Evolutionary conservation across 2,329 filamentous ascomycete genomes (phyloP), one percentile per base, ranked within the genome.

Genomic region (Sphaerulina vaccinii): DNA sequence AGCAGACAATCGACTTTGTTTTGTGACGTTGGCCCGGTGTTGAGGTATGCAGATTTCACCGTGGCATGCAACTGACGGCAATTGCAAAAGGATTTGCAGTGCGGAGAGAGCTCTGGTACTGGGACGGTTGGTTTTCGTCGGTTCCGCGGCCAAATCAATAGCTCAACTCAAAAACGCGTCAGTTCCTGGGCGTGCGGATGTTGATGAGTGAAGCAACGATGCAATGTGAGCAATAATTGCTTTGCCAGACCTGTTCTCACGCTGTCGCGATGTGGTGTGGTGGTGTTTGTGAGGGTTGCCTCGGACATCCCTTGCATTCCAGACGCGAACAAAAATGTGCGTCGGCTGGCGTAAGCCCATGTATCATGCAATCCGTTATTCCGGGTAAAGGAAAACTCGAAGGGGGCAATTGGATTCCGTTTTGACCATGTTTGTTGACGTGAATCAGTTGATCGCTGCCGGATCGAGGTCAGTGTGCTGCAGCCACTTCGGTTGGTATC

Each of bases 1-100:
- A 52, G 43, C 50, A 37, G 55, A 42, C 38, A 46, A 18, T n/a
- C 21, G 38, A 50, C 19, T 43, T 33, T 39, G 18, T 33, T 16
- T 41, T 22, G 15, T 39, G 33, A 29, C 19, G 16, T 29, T 29
- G 50, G 24, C 46, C 36, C 42, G 36, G 37, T 42, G 36, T 38
- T 48, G 51, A 52, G 56, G 39, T 56, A 55, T 59, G 54, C 51
- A 50, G 37, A 9, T 48, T 43, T 41, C 40, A 10, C 22, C 21
- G 37, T 53, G 50, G 50, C 42, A 51, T 44, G 54, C 36, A 39
- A 19, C 15, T 37, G 46, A 42, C 29, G 27, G 27, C 27, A 3
- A 8, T 29, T 3, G 27, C 13, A 3, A 42, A 32, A 43, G 39
- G 21, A 32, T 32, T 36, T 38, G 40, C 35, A 10, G 42, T 21